These are phyloP conservation scores for Cydonia oblonga DNA, from an alignment of 331 rosid species.

Conservation along the genomic window DNA sequence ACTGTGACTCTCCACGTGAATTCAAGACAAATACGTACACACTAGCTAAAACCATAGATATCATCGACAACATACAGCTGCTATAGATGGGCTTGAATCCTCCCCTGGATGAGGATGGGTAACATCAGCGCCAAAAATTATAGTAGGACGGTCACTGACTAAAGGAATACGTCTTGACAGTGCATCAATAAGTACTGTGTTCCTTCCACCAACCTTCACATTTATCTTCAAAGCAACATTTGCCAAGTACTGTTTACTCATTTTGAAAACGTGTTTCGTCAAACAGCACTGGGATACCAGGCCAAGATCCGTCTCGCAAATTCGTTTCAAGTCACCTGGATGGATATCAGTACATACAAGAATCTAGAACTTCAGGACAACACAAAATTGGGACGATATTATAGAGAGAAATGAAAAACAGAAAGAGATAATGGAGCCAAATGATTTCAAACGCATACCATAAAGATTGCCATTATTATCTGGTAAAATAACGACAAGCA, in stretches of 20 bases:
- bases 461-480: slow-evolving; percentile 92
- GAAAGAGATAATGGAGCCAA: background rate
- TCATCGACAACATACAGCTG: slow-evolving; percentile 55
- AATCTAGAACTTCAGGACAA: background rate
- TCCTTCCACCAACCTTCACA: slow-evolving; percentile 95
- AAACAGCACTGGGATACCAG: slow-evolving; percentile 89
- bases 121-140: slow-evolving; percentile 96
- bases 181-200: slow-evolving; percentile 94
- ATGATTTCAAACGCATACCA: slow-evolving; percentile 31
- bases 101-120: slow-evolving; percentile 99
- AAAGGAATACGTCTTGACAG: slow-evolving; percentile 80
- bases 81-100: slow-evolving; percentile 93
- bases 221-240: slow-evolving; percentile 88
- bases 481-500: slow-evolving; percentile 82
- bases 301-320: slow-evolving; percentile 95
- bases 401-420: background rate
- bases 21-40: background rate
- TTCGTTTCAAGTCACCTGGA: slow-evolving; percentile 84
- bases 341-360: background rate
- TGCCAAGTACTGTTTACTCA: slow-evolving; percentile 89
- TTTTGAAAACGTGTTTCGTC: slow-evolving; percentile 69
- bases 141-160: slow-evolving; percentile 86
- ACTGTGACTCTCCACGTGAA: background rate
- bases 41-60: background rate
- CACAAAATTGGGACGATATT: background rate